Conservation (phyloP, 805 yeast species). For the Tetrapisispora nanseiensis region DNA sequence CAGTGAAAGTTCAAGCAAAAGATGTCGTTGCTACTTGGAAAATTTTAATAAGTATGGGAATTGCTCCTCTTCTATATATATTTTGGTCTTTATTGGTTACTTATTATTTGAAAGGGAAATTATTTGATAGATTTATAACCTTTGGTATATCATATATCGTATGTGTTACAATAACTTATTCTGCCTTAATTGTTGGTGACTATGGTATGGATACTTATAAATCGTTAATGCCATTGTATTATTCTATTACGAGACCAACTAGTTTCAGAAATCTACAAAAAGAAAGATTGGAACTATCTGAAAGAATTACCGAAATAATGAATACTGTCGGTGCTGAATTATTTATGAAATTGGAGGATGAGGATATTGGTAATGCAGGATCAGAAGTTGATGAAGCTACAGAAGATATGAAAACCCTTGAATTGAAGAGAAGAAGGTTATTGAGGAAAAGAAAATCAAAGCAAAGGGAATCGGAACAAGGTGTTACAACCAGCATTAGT, state of each 20-base stretch:
- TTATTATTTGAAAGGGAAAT: constrained; percentile 25
- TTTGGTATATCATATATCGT: constrained; percentile 49
- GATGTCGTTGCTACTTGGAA: constrained; percentile 98
- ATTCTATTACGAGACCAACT: constrained; percentile 50
- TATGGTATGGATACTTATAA: constrained; percentile 84
- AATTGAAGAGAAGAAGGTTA: constrained; percentile 31
- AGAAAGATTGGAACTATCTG: constrained; percentile 52
- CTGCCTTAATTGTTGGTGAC: constrained; percentile 89
- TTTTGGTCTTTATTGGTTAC: constrained; percentile 62
- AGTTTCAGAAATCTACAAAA: constrained; percentile 50
- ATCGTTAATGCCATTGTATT: constrained; percentile 70
- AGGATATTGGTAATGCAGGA: constrained; percentile 7
- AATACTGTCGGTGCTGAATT: constrained; percentile 76
- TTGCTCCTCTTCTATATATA: constrained; percentile 79
- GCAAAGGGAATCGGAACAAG: constrained; percentile 3
- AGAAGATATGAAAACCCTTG: constrained; percentile 29
- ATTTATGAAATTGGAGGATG: constrained; percentile 70
- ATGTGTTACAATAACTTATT: constrained; percentile 67
- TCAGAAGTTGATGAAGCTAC: constrained; percentile 19
- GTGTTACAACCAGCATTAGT: neutral
- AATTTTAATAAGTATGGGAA: constrained; percentile 74
- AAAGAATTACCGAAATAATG: constrained; percentile 67
- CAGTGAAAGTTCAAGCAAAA: constrained; percentile 83
- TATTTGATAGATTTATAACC: constrained; percentile 30
- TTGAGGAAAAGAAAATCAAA: constrained; percentile 18